Evolutionary conservation across 371 early-diverging fungal genomes (phyloP).

Genomic region (Mucor mucedo): DNA sequence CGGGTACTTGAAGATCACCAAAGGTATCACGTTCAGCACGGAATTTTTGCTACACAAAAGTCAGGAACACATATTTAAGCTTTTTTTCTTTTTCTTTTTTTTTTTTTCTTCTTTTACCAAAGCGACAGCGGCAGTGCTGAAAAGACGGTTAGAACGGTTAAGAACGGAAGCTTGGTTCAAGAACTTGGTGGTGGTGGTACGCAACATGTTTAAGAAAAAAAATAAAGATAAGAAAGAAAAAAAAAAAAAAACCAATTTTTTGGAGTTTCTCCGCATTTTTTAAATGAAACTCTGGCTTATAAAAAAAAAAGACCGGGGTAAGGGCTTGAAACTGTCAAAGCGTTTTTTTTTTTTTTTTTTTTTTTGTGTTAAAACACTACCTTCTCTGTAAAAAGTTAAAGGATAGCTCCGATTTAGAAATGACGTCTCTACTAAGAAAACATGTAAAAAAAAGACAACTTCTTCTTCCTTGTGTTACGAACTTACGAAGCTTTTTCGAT

Average conservation of each 20-base stretch:
- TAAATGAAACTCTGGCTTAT: too few relatives aligned
- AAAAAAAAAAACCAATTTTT: constrained; percentile 9
- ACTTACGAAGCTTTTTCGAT: too few relatives aligned
- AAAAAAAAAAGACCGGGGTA: constrained; percentile 18
- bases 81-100: not conserved
- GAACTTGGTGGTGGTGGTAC: constrained; percentile 23
- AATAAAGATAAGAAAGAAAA: constrained; percentile 8
- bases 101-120: constrained; percentile 22
- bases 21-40: constrained; percentile 85
- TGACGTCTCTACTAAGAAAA: too few relatives aligned
- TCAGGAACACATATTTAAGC: constrained; percentile 3
- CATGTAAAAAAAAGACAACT: too few relatives aligned
- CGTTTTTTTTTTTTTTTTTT: not conserved
- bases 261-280: constrained; percentile 11
- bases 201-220: constrained; percentile 25
- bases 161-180: constrained; percentile 23
- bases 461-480: too few relatives aligned
- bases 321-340: not conserved
- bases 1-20: constrained; percentile 86
- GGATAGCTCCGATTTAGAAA: too few relatives aligned
- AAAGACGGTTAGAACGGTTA: constrained; percentile 32
- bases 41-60: constrained; percentile 47
- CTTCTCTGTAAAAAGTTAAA: too few relatives aligned
- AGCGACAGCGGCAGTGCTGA: constrained; percentile 36
- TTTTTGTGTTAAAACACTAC: too few relatives aligned